These are phyloP conservation scores for Kwoniella heveanensis DNA, from an alignment of 768 basidiomycete species.

Conservation along the genomic window DNA sequence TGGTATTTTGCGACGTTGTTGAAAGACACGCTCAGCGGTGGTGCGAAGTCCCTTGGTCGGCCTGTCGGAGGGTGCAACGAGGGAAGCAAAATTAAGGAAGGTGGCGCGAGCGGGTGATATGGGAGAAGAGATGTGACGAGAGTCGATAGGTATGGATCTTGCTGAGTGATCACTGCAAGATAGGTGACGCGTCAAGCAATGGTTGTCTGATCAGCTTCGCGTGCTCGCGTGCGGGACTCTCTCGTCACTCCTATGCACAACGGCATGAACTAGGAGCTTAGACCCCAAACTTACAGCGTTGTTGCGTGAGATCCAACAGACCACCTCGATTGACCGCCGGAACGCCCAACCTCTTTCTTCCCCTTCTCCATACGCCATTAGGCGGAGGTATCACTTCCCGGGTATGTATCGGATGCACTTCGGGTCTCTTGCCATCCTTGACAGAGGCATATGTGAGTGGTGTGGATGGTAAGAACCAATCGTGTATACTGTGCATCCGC, in stretches of 20 bases:
- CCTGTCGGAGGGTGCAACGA: slow-evolving; percentile 42
- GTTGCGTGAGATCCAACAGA: not conserved
- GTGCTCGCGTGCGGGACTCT: not conserved
- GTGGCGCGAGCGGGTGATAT: slow-evolving; percentile 29
- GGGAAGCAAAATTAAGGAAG: slow-evolving; percentile 39
- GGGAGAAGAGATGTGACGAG: slow-evolving; percentile 29
- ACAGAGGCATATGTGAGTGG: slow-evolving; percentile 11
- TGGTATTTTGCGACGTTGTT: slow-evolving; percentile 33
- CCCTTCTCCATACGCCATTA: slow-evolving; percentile 15
- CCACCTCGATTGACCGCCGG: not conserved
- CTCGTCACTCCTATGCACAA: too few species aligned
- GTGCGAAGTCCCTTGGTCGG: slow-evolving; percentile 41
- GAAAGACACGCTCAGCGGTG: slow-evolving; percentile 40
- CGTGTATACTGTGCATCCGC: slow-evolving; percentile 23
- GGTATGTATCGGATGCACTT: not conserved
- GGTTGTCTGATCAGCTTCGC: not conserved
- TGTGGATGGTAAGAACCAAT: slow-evolving; percentile 29
- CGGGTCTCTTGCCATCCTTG: slow-evolving; percentile 12
- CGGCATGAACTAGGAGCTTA: too few species aligned
- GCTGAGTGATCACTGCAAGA: slow-evolving; percentile 8
- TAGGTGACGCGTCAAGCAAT: not conserved
- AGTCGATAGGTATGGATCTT: slow-evolving; percentile 25
- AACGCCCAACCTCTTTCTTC: slow-evolving; percentile 16
- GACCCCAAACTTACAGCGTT: not conserved
- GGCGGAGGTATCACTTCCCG: not conserved